A percentile compares a stretch with the other conserved stretches of the same genome.
phyloP scores from a whole-genome alignment of 176 grass and related monocot genomes.

The Oryza officinalis region DNA sequence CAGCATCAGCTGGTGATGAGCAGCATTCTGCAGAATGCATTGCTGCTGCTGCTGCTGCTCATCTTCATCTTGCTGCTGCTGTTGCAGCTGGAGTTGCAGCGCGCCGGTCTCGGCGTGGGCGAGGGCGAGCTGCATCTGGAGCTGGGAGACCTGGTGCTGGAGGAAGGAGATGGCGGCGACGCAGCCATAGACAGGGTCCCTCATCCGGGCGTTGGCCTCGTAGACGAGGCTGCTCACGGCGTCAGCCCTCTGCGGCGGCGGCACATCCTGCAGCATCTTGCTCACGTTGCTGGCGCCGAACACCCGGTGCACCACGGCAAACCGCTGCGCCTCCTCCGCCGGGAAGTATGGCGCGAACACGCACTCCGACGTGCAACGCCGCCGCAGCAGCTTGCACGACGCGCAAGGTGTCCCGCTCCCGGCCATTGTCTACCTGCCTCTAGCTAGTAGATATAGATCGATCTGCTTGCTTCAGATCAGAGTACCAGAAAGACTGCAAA shows the following conservation, averaged over 20 bases:
- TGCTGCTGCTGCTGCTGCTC: background rate
- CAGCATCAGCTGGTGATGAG: conserved; percentile 23
- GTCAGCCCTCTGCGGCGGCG: conserved; percentile 57
- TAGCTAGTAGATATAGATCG: background rate
- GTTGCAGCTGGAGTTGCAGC: conserved; percentile 1
- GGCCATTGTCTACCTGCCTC: background rate
- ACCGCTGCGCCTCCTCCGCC: conserved; percentile 65
- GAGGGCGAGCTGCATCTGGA: conserved; percentile 73
- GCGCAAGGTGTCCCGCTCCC: conserved; percentile 47
- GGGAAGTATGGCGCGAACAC: conserved; percentile 61
- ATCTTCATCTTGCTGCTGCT: background rate
- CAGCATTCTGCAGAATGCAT: background rate
- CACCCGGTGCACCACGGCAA: conserved; percentile 76
- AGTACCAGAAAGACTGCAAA: background rate
- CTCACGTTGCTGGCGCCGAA: conserved; percentile 92
- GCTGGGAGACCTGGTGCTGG: conserved; percentile 71
- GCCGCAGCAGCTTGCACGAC: conserved; percentile 63
- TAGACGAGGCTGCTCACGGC: conserved; percentile 85
- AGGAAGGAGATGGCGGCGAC: conserved; percentile 80
- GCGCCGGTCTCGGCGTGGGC: conserved; percentile 44
- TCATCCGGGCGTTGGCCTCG: conserved; percentile 69
- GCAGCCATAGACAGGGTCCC: conserved; percentile 85
- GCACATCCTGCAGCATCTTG: conserved; percentile 89
- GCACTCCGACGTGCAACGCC: conserved; percentile 60
- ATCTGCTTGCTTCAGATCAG: too few species aligned